phyloP scores from a whole-genome alignment of 2,329 filamentous ascomycete species.

The Fusarium graminum region DNA sequence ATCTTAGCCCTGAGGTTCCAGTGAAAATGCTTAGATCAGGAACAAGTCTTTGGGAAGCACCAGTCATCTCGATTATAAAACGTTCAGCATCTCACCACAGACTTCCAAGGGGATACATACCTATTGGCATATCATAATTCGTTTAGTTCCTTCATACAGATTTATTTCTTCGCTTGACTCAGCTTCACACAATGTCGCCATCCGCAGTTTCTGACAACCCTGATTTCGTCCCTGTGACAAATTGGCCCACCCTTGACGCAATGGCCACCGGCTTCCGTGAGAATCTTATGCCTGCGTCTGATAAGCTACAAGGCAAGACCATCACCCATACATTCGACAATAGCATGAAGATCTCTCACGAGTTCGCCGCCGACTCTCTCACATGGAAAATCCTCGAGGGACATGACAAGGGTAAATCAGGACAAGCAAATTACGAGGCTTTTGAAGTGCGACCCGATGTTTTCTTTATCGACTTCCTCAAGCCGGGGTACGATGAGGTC shows the following conservation, averaged over 20 bases:
- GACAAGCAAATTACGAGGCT: conserved; percentile 15
- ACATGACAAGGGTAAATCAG: conserved; percentile 3
- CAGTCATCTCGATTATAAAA: no score
- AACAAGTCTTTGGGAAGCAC: no score
- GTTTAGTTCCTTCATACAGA: no score
- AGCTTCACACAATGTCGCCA: not conserved
- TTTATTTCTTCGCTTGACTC: not conserved
- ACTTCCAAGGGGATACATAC: no score
- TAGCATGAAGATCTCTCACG: conserved; percentile 19
- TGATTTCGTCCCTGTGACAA: conserved; percentile 6
- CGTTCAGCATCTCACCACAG: no score
- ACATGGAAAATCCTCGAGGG: conserved; percentile 24
- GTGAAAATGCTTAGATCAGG: no score
- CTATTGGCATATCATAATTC: no score
- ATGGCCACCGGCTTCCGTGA: conserved; percentile 27
- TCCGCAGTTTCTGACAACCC: not conserved
- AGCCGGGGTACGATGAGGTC: conserved; percentile 23
- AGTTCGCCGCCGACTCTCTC: not conserved
- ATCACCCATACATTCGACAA: conserved; percentile 27
- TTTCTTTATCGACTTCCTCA: conserved; percentile 36
- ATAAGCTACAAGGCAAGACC: conserved; percentile 5
- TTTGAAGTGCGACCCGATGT: conserved; percentile 28
- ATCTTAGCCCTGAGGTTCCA: not conserved
- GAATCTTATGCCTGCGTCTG: conserved; percentile 20
- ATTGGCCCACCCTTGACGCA: conserved; percentile 30